These are phyloP conservation scores for Ballota nigra DNA, from an alignment of 257 asterid genomes.

Conservation along the genomic window DNA sequence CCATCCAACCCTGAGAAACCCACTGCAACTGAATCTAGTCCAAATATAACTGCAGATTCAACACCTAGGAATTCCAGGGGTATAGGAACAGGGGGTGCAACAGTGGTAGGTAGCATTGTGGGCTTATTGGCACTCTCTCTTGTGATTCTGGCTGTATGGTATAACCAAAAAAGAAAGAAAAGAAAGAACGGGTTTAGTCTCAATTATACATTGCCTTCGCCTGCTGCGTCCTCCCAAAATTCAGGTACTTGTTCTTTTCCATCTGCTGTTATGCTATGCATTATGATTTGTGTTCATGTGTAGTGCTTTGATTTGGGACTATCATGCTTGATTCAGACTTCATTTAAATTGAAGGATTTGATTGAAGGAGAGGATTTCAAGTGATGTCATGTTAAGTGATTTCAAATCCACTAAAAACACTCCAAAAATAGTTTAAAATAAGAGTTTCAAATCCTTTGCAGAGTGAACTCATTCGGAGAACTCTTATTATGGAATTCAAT, in stretches of 20 bases:
- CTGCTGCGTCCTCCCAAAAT: constrained; percentile 75
- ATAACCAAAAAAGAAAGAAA: constrained; percentile 51
- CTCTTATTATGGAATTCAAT: not conserved
- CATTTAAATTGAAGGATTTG: not conserved
- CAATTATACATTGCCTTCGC: constrained; percentile 58
- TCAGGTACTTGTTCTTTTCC: constrained; percentile 51
- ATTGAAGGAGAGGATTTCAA: not conserved
- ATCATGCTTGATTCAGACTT: not conserved
- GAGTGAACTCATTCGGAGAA: not conserved
- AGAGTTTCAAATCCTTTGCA: not conserved
- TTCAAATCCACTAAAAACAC: not conserved
- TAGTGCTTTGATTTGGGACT: not conserved
- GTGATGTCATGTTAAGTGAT: not conserved
- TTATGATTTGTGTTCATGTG: not conserved
- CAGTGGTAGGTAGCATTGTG: constrained; percentile 51
- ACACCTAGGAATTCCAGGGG: constrained; percentile 41
- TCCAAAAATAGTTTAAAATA: not conserved
- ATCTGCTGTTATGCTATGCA: not conserved
- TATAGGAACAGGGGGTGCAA: constrained; percentile 40
- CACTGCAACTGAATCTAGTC: constrained; percentile 45
- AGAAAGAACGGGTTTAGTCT: constrained; percentile 43
- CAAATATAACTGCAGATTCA: constrained; percentile 40
- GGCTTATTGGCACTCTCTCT: constrained; percentile 67
- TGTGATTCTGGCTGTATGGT: constrained; percentile 61
- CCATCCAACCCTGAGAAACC: constrained; percentile 60